Conservation (phyloP, 2,329 filamentous ascomycete genomes). For the Talaromyces rugulosus region DNA sequence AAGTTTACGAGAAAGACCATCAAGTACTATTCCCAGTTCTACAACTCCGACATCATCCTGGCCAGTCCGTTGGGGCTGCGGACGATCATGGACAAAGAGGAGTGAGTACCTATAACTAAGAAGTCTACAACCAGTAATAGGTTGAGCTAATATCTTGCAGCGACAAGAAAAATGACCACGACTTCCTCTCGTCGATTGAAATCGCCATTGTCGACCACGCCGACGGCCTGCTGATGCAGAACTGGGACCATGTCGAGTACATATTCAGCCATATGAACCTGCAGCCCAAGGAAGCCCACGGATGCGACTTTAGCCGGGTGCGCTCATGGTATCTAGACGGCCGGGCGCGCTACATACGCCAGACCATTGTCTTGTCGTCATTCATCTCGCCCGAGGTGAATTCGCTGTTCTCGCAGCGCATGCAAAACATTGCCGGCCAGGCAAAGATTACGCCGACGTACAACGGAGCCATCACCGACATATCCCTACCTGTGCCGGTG, state of each 20-base stretch:
- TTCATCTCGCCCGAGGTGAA: conserved; percentile 89
- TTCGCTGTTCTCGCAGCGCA: conserved; percentile 68
- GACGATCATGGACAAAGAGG: conserved; percentile 79
- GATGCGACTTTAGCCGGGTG: conserved; percentile 88
- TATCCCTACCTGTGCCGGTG: conserved; percentile 59
- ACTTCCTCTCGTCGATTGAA: conserved; percentile 93
- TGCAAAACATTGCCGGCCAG: conserved; percentile 77
- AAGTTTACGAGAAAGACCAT: conserved; percentile 96
- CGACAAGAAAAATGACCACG: conserved; percentile 68
- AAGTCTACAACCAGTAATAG: background rate
- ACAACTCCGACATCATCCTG: conserved; percentile 91
- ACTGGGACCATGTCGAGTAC: conserved; percentile 93
- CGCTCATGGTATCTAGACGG: conserved; percentile 90
- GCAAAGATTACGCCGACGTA: conserved; percentile 68
- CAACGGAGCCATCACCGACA: conserved; percentile 66
- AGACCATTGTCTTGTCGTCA: conserved; percentile 75
- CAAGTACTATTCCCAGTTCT: conserved; percentile 93
- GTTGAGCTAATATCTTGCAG: conserved; percentile 44
- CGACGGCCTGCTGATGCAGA: conserved; percentile 93
- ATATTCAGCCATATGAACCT: conserved; percentile 89
- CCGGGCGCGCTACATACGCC: conserved; percentile 73
- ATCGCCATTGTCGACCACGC: conserved; percentile 86
- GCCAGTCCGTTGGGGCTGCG: conserved; percentile 85
- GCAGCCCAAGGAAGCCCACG: conserved; percentile 83
- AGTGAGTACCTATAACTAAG: conserved; percentile 43